A percentile compares a stretch with the other conserved stretches of the same genome.
These are phyloP conservation scores for Gaertneriomyces sp. DNA, from an alignment of 192 early-diverging fungal species.

Conservation along the genomic window DNA sequence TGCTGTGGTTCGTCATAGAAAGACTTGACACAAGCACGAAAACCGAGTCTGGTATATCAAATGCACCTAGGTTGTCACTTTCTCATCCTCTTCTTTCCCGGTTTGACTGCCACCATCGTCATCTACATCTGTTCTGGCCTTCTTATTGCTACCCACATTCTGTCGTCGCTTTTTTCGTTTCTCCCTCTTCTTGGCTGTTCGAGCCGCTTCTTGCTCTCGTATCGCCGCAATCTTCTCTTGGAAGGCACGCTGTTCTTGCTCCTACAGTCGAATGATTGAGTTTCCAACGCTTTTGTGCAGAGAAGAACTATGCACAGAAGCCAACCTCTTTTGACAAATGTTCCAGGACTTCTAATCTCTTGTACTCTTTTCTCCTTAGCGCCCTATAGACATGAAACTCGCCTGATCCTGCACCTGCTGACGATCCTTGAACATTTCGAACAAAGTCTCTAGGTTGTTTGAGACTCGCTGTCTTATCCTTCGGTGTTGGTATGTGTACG, in stretches of 20 bases:
- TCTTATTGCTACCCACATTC: slow-evolving; percentile 19
- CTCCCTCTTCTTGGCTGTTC: slow-evolving; percentile 82
- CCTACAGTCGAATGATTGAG: slow-evolving; percentile 27
- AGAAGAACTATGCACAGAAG: not conserved
- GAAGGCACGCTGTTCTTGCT: slow-evolving; percentile 56
- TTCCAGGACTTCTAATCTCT: slow-evolving; percentile 76
- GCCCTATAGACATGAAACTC: slow-evolving; percentile 95
- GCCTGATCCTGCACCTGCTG: slow-evolving; percentile 91
- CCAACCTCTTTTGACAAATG: slow-evolving; percentile 64
- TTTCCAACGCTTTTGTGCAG: not conserved
- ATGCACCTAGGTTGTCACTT: slow-evolving; percentile 12
- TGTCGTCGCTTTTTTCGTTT: slow-evolving; percentile 76
- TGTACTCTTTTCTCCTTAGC: slow-evolving; percentile 78
- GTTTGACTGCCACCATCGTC: too few relatives aligned
- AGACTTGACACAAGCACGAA: too few relatives aligned
- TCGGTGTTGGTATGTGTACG: slow-evolving; percentile 62
- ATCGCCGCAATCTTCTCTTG: slow-evolving; percentile 56
- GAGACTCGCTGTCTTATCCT: slow-evolving; percentile 30
- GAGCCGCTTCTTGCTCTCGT: slow-evolving; percentile 67
- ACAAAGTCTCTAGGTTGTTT: slow-evolving; percentile 82
- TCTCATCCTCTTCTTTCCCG: not conserved
- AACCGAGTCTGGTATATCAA: not conserved
- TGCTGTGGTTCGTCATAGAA: too few relatives aligned
- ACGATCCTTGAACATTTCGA: slow-evolving; percentile 86
- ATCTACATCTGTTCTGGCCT: not conserved